A percentile compares a stretch with the other conserved stretches of the same genome.
Conservation (phyloP, 805 yeast genomes). For the Jamesozyma spencerorum region DNA sequence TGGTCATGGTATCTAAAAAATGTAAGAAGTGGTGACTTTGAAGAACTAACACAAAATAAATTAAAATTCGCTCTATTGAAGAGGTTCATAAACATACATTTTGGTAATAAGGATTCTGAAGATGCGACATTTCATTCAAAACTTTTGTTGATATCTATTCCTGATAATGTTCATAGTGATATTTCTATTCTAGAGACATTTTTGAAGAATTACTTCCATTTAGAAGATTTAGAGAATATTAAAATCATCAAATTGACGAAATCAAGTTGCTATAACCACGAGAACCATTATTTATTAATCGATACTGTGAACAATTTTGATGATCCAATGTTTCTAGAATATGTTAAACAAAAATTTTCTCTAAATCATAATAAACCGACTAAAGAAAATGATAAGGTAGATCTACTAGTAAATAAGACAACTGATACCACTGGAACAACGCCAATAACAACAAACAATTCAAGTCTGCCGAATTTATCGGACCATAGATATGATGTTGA, state of each 20-base stretch:
- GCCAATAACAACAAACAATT: no score
- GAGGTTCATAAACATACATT: slow-evolving; percentile 19
- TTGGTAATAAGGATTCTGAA: slow-evolving; percentile 7
- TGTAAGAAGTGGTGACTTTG: slow-evolving; percentile 30
- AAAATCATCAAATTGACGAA: slow-evolving; percentile 25
- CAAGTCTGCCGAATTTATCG: no score
- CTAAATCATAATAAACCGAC: no score
- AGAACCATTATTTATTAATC: slow-evolving; percentile 26
- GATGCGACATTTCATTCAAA: neutral
- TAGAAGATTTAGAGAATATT: slow-evolving; percentile 22
- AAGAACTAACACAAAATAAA: slow-evolving; percentile 25
- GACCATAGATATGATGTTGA: no score
- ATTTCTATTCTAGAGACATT: slow-evolving; percentile 24
- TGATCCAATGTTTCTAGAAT: slow-evolving; percentile 22
- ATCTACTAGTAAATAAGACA: no score
- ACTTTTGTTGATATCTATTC: slow-evolving; percentile 27
- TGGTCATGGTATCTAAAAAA: slow-evolving; percentile 34
- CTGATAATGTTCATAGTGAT: slow-evolving; percentile 26
- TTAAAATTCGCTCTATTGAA: slow-evolving; percentile 23
- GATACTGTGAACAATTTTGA: slow-evolving; percentile 26
- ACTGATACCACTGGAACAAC: no score
- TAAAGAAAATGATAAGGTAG: no score
- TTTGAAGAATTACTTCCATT: slow-evolving; percentile 26
- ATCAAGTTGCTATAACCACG: slow-evolving; percentile 26
- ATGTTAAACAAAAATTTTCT: slow-evolving; percentile 8